Conservation (phyloP, 2,329 filamentous ascomycete genomes). For the Trichoderma semiorbis region DNA sequence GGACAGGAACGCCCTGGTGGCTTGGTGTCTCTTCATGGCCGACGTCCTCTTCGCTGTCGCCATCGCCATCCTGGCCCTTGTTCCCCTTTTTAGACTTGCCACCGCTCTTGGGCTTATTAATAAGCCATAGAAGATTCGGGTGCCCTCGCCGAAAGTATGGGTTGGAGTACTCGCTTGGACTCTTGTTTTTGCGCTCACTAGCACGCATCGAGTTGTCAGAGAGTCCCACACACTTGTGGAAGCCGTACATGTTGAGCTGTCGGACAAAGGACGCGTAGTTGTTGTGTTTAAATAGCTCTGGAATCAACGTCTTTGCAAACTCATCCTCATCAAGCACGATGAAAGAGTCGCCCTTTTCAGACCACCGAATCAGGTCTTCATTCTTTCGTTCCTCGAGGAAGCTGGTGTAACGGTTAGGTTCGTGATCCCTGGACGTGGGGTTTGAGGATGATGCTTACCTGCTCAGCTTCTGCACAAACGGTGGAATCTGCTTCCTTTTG, state of each 20-base stretch:
- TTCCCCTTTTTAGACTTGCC: constrained; percentile 54
- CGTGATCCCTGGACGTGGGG: background rate
- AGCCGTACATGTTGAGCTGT: constrained; percentile 95
- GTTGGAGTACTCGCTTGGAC: constrained; percentile 96
- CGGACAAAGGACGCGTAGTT: constrained; percentile 96
- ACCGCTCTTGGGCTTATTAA: constrained; percentile 87
- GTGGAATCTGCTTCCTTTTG: constrained; percentile 93
- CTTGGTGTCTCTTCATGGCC: constrained; percentile 38
- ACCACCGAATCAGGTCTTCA: constrained; percentile 94
- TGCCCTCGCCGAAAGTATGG: constrained; percentile 92
- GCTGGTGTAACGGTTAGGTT: constrained; percentile 47
- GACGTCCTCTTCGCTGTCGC: constrained; percentile 61
- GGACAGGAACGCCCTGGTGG: constrained; percentile 23
- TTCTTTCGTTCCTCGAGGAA: constrained; percentile 93
- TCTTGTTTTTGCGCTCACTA: constrained; percentile 95
- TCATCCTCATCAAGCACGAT: constrained; percentile 96
- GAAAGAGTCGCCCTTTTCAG: constrained; percentile 92
- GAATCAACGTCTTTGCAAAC: constrained; percentile 94
- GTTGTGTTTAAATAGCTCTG: constrained; percentile 98
- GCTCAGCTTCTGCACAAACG: constrained; percentile 96
- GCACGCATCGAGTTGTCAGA: constrained; percentile 98
- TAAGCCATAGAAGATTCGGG: constrained; percentile 90
- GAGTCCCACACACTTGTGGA: constrained; percentile 90
- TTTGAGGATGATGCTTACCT: constrained; percentile 58
- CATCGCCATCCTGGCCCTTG: constrained; percentile 66